These are phyloP conservation scores for Rasamsonia emersonii DNA, from an alignment of 2,329 filamentous ascomycete species.

Conservation along the genomic window DNA sequence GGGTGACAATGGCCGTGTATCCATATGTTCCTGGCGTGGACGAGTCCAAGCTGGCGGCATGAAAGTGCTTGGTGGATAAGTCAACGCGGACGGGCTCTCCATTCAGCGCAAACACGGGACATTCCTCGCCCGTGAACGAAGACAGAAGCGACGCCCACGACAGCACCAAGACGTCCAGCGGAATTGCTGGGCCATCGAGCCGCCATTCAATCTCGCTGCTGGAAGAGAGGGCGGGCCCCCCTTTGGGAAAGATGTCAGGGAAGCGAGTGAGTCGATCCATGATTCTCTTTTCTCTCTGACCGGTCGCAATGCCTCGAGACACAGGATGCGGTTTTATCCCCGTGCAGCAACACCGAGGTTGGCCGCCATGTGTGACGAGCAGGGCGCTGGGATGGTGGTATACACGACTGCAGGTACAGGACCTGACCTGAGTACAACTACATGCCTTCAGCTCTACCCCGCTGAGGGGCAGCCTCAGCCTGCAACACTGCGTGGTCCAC, in stretches of 20 bases:
- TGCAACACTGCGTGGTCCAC: too few species aligned
- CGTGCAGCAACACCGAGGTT: too few species aligned
- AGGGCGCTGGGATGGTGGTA: too few species aligned
- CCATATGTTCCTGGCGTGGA: constrained; percentile 7
- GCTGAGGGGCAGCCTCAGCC: too few species aligned
- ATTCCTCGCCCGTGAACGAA: constrained; percentile 23
- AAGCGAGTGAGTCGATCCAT: constrained; percentile 19
- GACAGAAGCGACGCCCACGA: constrained; percentile 24
- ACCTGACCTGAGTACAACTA: too few species aligned
- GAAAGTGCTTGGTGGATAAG: constrained; percentile 11
- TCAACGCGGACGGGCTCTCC: constrained; percentile 19
- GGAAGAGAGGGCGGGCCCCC: constrained; percentile 7
- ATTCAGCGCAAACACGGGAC: constrained; percentile 23
- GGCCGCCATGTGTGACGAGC: too few species aligned
- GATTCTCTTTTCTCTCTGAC: too few species aligned
- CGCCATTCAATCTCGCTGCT: constrained; percentile 11
- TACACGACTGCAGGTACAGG: too few species aligned
- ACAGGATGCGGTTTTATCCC: too few species aligned
- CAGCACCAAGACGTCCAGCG: constrained; percentile 13
- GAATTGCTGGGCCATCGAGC: constrained; percentile 11
- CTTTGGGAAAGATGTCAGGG: constrained; percentile 12
- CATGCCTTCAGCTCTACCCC: too few species aligned
- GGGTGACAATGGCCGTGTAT: constrained; percentile 19
- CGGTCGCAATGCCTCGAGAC: too few species aligned
- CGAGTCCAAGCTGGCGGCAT: constrained; percentile 11